phyloP scores from a whole-genome alignment of 352 stramenopile species.

The Sclerospora graminicola region DNA sequence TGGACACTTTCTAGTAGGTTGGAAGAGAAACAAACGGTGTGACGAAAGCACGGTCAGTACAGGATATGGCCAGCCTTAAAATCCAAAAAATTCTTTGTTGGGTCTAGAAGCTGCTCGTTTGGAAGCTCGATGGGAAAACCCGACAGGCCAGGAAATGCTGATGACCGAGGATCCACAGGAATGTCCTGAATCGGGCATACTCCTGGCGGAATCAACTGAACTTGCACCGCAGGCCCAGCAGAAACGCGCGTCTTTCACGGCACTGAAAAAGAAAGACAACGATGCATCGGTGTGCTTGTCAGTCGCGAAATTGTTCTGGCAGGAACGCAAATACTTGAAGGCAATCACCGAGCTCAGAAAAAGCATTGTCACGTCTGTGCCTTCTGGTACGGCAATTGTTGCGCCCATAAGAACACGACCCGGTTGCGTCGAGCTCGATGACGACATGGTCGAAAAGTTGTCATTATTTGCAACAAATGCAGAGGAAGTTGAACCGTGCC shows the following conservation, averaged over 20 bases:
- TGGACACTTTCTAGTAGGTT: slow-evolving; percentile 88
- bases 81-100: slow-evolving; percentile 88
- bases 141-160: slow-evolving; percentile 92
- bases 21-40: slow-evolving; percentile 87
- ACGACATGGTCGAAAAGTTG: too few species aligned
- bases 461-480: too few species aligned
- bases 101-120: slow-evolving; percentile 96
- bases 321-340: slow-evolving; percentile 92
- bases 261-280: too few species aligned
- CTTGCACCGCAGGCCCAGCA: slow-evolving; percentile 91
- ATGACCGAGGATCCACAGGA: slow-evolving; percentile 97
- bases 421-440: too few species aligned
- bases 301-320: slow-evolving; percentile 96
- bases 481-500: too few species aligned
- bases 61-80: slow-evolving; percentile 94
- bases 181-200: slow-evolving; percentile 90
- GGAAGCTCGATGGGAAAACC: too few species aligned
- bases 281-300: too few species aligned
- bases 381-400: too few species aligned
- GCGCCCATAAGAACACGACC: too few species aligned
- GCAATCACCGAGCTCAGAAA: too few species aligned
- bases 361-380: too few species aligned
- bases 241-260: too few species aligned
- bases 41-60: slow-evolving; percentile 93
- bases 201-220: slow-evolving; percentile 94